Percentiles rank a stretch among this genome's conserved stretches.
Evolutionary conservation across 257 asterid species (phyloP).

Genomic region (Cruciata laevipes): DNA sequence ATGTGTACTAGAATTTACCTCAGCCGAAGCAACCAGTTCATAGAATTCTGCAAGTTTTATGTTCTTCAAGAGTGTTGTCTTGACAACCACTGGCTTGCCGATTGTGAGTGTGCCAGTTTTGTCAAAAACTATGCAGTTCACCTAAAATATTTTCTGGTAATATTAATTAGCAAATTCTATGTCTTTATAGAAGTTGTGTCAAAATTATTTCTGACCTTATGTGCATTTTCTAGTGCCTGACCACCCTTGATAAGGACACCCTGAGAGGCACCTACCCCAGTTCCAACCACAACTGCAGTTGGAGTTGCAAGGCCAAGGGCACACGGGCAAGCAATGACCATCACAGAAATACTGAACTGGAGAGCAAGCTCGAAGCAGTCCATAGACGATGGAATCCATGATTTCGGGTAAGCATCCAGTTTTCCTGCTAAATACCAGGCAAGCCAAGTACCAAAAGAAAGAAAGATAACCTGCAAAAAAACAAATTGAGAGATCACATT

Average conservation of each 20-base stretch:
- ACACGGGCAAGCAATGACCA: conserved; percentile 96
- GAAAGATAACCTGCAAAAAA: conserved; percentile 25
- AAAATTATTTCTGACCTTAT: conserved; percentile 42
- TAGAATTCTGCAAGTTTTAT: conserved; percentile 96
- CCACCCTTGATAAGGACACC: conserved; percentile 99
- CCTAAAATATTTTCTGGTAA: conserved; percentile 30
- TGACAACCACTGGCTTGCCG: conserved; percentile 86
- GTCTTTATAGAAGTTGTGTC: not conserved
- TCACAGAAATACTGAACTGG: conserved; percentile 78
- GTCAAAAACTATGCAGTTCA: conserved; percentile 72
- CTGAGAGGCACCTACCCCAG: conserved; percentile 96
- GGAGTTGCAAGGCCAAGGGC: conserved; percentile 99
- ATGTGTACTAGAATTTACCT: conserved; percentile 57
- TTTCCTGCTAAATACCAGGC: conserved; percentile 57
- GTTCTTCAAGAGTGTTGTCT: conserved; percentile 63
- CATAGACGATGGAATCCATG: conserved; percentile 70
- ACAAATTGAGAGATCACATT: not conserved
- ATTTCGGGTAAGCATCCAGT: conserved; percentile 44
- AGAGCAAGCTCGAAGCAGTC: conserved; percentile 79
- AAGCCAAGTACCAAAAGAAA: conserved; percentile 34
- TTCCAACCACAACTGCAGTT: conserved; percentile 98
- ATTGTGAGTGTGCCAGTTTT: conserved; percentile 97
- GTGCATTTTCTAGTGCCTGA: conserved; percentile 93
- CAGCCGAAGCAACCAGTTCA: conserved; percentile 90
- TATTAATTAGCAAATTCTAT: not conserved